phyloP scores from a whole-genome alignment of 2,329 filamentous ascomycete species.

The Dothiorella sarmentorum region DNA sequence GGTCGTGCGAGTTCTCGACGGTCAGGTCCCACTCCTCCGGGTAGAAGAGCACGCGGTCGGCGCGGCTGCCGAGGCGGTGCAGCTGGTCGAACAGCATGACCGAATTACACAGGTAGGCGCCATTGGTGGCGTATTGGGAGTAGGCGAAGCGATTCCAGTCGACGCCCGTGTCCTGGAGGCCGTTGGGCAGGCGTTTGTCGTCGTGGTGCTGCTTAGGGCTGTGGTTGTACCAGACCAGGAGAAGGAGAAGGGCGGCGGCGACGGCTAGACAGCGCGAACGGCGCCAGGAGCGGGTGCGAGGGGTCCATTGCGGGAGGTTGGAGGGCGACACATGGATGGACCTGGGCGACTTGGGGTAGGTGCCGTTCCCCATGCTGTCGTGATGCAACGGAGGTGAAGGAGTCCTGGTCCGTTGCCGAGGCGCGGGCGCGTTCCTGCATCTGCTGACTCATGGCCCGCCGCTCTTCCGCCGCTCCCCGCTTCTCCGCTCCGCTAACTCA shows the following conservation, averaged over 20 bases:
- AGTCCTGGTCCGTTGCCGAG: too few relatives aligned
- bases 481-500: background rate
- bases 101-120: conserved; percentile 42
- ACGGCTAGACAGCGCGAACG: conserved; percentile 29
- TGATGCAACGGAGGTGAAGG: too few relatives aligned
- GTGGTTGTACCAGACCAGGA: conserved; percentile 19
- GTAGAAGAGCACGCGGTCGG: conserved; percentile 46
- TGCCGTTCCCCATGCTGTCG: conserved; percentile 17
- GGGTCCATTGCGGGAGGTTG: conserved; percentile 13
- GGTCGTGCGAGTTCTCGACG: conserved; percentile 29
- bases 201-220: background rate
- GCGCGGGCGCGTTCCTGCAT: too few relatives aligned
- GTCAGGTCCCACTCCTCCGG: conserved; percentile 39
- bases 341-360: conserved; percentile 16
- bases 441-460: too few relatives aligned
- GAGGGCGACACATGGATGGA: conserved; percentile 15
- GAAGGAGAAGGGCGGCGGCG: conserved; percentile 21
- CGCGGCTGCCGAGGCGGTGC: conserved; percentile 40
- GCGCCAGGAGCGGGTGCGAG: conserved; percentile 22
- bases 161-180: conserved; percentile 20
- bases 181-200: conserved; percentile 7
- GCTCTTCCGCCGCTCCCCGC: too few relatives aligned
- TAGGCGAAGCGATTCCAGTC: conserved; percentile 43
- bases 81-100: conserved; percentile 46
- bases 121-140: conserved; percentile 43